These are phyloP conservation scores for Pueraria montana DNA, from an alignment of 306 rosid species.

Conservation along the genomic window DNA sequence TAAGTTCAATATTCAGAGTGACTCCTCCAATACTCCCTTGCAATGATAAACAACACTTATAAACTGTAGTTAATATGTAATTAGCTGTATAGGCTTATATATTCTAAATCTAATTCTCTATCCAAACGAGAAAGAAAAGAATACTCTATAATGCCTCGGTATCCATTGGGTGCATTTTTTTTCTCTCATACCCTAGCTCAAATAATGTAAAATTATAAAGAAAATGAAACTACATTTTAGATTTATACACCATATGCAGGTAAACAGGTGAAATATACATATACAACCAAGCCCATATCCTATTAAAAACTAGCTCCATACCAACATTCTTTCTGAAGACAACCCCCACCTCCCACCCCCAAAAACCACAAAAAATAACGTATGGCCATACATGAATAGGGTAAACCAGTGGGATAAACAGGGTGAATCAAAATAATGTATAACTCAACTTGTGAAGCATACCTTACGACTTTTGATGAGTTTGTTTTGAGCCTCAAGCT, in stretches of 20 bases:
- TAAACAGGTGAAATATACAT: neutral
- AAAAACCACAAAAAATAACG: neutral
- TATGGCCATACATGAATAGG: neutral
- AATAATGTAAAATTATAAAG: neutral
- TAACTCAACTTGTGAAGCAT: neutral
- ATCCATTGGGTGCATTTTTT: neutral
- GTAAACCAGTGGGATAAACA: neutral
- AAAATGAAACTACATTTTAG: neutral
- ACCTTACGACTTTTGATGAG: conserved; percentile 83
- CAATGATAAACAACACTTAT: too few relatives aligned
- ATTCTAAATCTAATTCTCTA: neutral
- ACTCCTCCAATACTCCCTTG: too few relatives aligned
- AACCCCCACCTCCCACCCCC: neutral
- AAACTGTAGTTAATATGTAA: neutral
- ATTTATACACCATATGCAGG: neutral
- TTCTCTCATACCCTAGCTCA: neutral
- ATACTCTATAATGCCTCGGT: neutral
- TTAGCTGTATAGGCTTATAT: neutral
- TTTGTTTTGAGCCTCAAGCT: conserved; percentile 85
- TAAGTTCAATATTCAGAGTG: neutral
- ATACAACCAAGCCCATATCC: neutral
- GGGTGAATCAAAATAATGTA: neutral
- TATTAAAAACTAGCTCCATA: neutral
- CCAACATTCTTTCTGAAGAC: neutral
- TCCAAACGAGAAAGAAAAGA: neutral